Evolutionary conservation across 164 flowering plant species (phyloP).

Genomic region (Taxillus chinensis): DNA sequence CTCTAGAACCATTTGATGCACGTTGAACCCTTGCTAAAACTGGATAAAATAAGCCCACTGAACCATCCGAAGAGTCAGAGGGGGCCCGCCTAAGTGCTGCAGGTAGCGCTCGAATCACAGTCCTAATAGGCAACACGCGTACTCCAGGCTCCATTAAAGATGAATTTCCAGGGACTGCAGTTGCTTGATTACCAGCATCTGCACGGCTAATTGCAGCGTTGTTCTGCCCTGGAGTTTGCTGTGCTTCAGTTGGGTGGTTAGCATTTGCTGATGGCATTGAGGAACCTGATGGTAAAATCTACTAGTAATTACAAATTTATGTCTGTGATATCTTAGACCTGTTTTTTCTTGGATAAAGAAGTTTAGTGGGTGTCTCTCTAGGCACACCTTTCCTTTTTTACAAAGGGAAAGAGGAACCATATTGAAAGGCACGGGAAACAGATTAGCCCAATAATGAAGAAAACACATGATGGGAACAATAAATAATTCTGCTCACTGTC

Average conservation of each 20-base stretch:
- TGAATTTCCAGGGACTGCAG: background rate
- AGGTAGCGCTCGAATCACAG: conserved; percentile 1
- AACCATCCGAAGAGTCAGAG: background rate
- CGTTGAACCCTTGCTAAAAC: background rate
- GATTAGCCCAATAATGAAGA: background rate
- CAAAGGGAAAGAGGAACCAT: too few species aligned
- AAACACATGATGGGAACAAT: background rate
- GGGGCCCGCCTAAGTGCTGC: background rate
- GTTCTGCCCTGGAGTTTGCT: background rate
- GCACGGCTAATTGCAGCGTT: background rate
- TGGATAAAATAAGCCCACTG: background rate
- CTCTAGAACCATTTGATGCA: background rate
- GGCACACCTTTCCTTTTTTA: too few species aligned
- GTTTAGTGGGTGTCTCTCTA: too few species aligned
- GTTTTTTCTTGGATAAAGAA: too few species aligned
- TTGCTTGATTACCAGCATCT: background rate
- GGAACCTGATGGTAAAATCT: background rate
- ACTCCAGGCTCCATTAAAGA: background rate
- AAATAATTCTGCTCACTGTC: background rate
- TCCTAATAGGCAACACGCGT: conserved; percentile 1
- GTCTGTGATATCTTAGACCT: too few species aligned
- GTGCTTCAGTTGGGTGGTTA: background rate
- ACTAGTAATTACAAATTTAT: background rate
- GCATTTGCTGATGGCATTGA: background rate
- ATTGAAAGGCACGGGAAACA: background rate